Conservation (phyloP, 768 basidiomycete species). For the Chlorophyllum brunneum region DNA sequence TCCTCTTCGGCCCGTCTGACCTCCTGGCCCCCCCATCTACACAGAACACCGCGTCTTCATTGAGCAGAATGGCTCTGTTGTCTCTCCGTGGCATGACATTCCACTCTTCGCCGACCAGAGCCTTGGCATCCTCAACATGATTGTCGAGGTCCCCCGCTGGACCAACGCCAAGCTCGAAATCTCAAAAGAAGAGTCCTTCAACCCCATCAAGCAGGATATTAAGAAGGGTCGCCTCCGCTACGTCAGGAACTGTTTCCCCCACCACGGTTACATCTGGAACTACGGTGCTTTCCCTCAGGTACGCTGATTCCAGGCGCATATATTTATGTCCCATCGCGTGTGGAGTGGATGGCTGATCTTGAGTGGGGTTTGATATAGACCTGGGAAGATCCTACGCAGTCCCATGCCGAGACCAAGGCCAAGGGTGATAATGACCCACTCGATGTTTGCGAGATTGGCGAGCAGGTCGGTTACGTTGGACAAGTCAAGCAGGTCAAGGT, state of each 20-base stretch:
- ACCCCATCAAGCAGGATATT: conserved; percentile 99
- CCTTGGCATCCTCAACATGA: conserved; percentile 97
- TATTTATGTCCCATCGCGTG: not conserved
- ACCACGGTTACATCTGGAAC: conserved; percentile 99
- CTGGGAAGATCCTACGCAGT: conserved; percentile 90
- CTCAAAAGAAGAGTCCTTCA: conserved; percentile 97
- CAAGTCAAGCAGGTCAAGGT: conserved; percentile 99
- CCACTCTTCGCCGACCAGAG: conserved; percentile 96
- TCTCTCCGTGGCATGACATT: conserved; percentile 93
- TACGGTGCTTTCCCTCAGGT: conserved; percentile 99
- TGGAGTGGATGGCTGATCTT: not conserved
- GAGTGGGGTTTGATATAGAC: conserved; percentile 56
- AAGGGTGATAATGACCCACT: conserved; percentile 99
- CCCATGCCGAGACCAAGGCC: conserved; percentile 96
- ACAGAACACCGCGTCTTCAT: conserved; percentile 94
- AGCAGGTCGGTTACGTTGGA: conserved; percentile 94
- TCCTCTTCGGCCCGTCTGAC: conserved; percentile 16
- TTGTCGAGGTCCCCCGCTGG: conserved; percentile 98
- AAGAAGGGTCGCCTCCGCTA: conserved; percentile 95
- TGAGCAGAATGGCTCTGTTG: conserved; percentile 82
- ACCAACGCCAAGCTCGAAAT: conserved; percentile 99
- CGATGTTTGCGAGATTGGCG: conserved; percentile 99
- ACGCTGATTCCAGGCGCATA: conserved; percentile 19
- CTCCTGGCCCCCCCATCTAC: conserved; percentile 22
- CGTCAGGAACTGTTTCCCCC: conserved; percentile 99